phyloP scores from a whole-genome alignment of 2,329 filamentous ascomycete genomes.

The Colletotrichum eremochloae region DNA sequence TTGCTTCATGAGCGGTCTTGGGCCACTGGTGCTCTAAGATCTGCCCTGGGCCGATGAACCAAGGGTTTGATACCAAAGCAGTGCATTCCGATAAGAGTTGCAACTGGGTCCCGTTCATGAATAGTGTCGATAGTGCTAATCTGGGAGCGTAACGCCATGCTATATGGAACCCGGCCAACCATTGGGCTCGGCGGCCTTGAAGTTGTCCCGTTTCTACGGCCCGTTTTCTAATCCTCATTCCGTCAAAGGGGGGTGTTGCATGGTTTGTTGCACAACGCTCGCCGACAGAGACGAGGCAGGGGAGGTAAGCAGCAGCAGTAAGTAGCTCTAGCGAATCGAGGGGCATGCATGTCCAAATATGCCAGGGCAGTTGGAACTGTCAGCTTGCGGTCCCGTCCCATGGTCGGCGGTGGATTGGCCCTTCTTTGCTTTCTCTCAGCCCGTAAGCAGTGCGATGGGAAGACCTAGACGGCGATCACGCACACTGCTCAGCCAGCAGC shows the following conservation, averaged over 20 bases:
- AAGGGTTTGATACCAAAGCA: background rate
- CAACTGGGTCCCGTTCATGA: background rate
- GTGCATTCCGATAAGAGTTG: background rate
- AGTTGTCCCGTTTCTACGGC: background rate
- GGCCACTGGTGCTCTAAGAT: background rate
- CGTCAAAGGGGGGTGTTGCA: background rate
- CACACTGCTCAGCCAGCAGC: slow-evolving; percentile 27
- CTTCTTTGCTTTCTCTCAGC: background rate
- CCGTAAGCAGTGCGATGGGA: background rate
- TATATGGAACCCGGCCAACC: background rate
- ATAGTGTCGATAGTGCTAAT: slow-evolving; percentile 28
- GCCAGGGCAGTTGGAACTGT: slow-evolving; percentile 31
- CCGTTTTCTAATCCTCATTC: background rate
- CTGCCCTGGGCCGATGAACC: background rate
- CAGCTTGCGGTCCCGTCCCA: slow-evolving; percentile 16
- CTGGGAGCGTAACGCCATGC: slow-evolving; percentile 33
- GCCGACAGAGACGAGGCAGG: background rate
- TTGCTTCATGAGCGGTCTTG: background rate
- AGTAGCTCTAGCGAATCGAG: slow-evolving; percentile 17
- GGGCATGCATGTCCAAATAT: slow-evolving; percentile 35
- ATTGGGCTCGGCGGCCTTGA: slow-evolving; percentile 10
- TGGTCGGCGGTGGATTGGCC: slow-evolving; percentile 14
- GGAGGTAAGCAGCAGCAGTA: background rate
- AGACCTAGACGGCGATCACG: slow-evolving; percentile 26
- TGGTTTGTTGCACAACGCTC: slow-evolving; percentile 10